A percentile compares a stretch with the other conserved stretches of the same genome.
Conservation (phyloP, 1,139 yeast species). For the Zygoascus sp. region DNA sequence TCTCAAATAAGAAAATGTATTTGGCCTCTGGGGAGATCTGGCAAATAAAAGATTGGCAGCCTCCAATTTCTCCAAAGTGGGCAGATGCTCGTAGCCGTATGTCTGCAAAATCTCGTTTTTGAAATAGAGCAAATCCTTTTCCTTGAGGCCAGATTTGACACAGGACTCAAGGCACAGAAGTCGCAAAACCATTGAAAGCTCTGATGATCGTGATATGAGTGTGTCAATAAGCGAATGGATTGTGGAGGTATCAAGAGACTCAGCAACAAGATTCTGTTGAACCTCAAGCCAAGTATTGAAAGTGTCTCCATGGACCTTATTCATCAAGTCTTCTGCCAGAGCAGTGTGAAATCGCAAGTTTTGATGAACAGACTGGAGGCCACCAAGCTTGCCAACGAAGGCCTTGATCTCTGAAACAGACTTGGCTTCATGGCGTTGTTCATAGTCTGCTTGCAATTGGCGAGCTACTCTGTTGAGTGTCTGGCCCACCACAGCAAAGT, state of each 20-base stretch:
- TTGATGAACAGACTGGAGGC: constrained; percentile 63
- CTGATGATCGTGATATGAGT: constrained; percentile 44
- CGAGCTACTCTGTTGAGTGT: constrained; percentile 68
- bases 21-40: constrained; percentile 34
- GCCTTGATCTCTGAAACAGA: constrained; percentile 63
- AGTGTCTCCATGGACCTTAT: constrained; percentile 45
- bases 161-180: constrained; percentile 52
- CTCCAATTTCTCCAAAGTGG: constrained; percentile 39
- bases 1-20: constrained; percentile 27
- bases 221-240: constrained; percentile 47
- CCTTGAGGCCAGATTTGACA: constrained; percentile 61
- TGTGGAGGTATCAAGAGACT: constrained; percentile 50
- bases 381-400: constrained; percentile 67
- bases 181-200: constrained; percentile 43
- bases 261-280: constrained; percentile 67
- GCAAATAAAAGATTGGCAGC: constrained; percentile 38
- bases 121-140: constrained; percentile 50
- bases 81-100: constrained; percentile 52
- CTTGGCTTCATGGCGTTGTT: constrained; percentile 53
- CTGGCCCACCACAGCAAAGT: constrained; percentile 78
- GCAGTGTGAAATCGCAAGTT: constrained; percentile 69
- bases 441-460: constrained; percentile 64
- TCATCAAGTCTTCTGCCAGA: constrained; percentile 65
- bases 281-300: constrained; percentile 59
- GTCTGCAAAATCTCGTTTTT: constrained; percentile 49